These are phyloP conservation scores for Linum usitatissimum DNA, from an alignment of 345 rosid genomes.

Conservation along the genomic window DNA sequence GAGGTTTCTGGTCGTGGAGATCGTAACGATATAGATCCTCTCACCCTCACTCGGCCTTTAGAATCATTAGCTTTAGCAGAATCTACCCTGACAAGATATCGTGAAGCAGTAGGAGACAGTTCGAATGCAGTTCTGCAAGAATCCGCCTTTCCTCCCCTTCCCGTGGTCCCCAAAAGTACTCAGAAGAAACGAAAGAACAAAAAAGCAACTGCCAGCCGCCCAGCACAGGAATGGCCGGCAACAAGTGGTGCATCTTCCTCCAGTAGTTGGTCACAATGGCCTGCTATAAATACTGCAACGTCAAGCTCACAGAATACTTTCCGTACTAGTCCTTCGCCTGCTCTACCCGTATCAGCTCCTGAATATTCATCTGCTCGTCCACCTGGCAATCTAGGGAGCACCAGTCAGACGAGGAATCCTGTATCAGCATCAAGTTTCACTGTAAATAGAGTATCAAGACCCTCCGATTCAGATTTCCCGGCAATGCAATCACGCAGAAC, in stretches of 20 bases:
- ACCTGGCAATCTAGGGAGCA: conserved; percentile 6
- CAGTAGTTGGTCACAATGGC: conserved; percentile 8
- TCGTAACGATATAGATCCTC: neutral
- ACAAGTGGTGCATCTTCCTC: neutral
- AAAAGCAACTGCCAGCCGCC: neutral
- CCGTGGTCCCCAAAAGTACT: conserved; percentile 9
- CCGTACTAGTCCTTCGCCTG: neutral
- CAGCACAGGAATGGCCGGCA: neutral
- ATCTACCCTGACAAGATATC: conserved; percentile 2
- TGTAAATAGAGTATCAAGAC: neutral
- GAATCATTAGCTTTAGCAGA: conserved; percentile 7
- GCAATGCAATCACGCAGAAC: neutral
- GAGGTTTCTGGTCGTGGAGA: neutral
- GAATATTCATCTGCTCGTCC: conserved; percentile 6
- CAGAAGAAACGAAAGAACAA: conserved; percentile 1
- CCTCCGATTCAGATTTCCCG: conserved; percentile 1
- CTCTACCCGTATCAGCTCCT: neutral
- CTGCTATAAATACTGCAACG: neutral
- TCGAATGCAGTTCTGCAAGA: conserved; percentile 4
- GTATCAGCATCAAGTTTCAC: conserved; percentile 3
- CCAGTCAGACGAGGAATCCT: conserved; percentile 2
- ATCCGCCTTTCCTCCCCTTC: conserved; percentile 18
- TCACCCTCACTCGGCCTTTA: conserved; percentile 4
- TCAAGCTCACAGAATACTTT: neutral
- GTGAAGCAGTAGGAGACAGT: neutral